phyloP scores from a whole-genome alignment of 2,329 filamentous ascomycete species.

The Cytospora leucostoma region DNA sequence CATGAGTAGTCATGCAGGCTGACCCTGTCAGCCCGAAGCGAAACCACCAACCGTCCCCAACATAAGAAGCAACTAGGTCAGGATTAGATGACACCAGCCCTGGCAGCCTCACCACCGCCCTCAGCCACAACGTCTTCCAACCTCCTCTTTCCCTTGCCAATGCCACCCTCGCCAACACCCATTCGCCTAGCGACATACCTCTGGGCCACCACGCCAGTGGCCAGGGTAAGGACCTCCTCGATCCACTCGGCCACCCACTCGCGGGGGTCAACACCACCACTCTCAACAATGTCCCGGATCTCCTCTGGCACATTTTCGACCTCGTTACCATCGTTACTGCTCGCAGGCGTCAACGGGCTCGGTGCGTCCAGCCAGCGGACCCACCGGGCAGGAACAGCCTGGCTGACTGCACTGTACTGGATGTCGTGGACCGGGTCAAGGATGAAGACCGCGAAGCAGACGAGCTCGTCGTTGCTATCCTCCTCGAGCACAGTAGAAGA shows the following conservation, averaged over 20 bases:
- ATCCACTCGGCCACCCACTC: constrained; percentile 99
- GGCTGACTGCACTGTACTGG: constrained; percentile 79
- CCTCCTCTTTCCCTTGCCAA: constrained; percentile 63
- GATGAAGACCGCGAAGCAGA: constrained; percentile 77
- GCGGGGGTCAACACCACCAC: constrained; percentile 78
- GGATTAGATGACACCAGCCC: constrained; percentile 55
- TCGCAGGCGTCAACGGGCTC: constrained; percentile 54
- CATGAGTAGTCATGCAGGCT: background rate
- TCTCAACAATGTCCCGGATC: constrained; percentile 80
- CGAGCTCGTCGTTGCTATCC: constrained; percentile 58
- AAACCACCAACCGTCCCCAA: background rate
- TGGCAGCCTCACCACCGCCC: constrained; percentile 59
- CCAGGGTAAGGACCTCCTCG: constrained; percentile 78
- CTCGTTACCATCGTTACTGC: constrained; percentile 48
- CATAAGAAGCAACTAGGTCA: background rate
- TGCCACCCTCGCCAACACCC: constrained; percentile 84
- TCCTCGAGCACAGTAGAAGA: constrained; percentile 54
- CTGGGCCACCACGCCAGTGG: constrained; percentile 86
- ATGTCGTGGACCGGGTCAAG: constrained; percentile 91
- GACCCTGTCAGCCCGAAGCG: constrained; percentile 2
- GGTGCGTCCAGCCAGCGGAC: constrained; percentile 86
- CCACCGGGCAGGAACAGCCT: constrained; percentile 83
- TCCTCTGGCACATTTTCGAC: constrained; percentile 68
- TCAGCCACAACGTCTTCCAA: constrained; percentile 58
- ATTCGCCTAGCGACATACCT: constrained; percentile 92